phyloP scores from a whole-genome alignment of 192 early-diverging fungal genomes.

The Coemansia sp. region DNA sequence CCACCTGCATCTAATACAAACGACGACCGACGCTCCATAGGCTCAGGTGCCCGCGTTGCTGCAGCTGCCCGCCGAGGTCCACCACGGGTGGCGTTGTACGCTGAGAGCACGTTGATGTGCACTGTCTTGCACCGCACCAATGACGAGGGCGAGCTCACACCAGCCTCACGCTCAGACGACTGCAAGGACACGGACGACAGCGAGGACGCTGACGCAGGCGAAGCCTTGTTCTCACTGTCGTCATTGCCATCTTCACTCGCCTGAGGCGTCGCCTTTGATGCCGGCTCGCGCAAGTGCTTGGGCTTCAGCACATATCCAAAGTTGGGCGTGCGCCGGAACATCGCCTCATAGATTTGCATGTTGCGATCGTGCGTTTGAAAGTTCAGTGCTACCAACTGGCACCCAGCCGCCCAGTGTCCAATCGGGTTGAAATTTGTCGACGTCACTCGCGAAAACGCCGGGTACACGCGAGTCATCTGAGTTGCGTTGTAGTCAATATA shows the following conservation, averaged over 20 bases:
- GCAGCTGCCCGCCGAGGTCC: neutral
- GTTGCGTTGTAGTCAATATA: conserved; percentile 62
- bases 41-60: neutral
- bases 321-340: conserved; percentile 75
- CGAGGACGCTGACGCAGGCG: conserved; percentile 2
- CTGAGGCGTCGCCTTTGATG: neutral
- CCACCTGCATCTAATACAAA: neutral
- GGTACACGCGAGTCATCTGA: conserved; percentile 80
- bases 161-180: conserved; percentile 4
- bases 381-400: conserved; percentile 90
- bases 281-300: conserved; percentile 31
- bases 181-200: conserved; percentile 14
- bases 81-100: conserved; percentile 24
- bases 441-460: conserved; percentile 73
- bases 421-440: conserved; percentile 87
- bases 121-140: conserved; percentile 41
- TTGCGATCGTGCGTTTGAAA: conserved; percentile 81
- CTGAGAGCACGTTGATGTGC: conserved; percentile 45
- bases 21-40: neutral
- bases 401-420: conserved; percentile 77
- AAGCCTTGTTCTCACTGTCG: neutral
- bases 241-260: neutral
- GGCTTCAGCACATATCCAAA: conserved; percentile 87
- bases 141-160: conserved; percentile 16
- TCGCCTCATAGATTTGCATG: conserved; percentile 84